These are phyloP conservation scores for Paramecium octaurelia DNA, from an alignment of 73 alveolate genomes.

Conservation along the genomic window DNA sequence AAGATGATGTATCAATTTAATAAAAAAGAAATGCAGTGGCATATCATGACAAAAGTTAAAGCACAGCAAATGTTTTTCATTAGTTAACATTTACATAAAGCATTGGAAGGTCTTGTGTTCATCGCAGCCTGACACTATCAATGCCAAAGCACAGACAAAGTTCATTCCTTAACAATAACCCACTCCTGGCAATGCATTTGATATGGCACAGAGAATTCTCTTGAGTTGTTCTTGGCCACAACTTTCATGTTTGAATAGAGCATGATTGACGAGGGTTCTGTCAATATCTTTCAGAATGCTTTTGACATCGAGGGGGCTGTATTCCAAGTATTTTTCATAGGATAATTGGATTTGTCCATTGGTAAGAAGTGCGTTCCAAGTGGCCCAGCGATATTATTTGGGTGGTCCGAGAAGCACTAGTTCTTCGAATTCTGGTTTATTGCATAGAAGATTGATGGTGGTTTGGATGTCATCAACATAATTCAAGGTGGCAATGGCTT, in stretches of 20 bases:
- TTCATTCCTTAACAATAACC: constrained; percentile 65
- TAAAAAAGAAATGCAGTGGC: constrained; percentile 32
- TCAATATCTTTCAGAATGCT: background rate
- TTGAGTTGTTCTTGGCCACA: background rate
- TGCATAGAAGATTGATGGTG: background rate
- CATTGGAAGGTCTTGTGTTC: constrained; percentile 9
- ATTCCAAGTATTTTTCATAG: background rate
- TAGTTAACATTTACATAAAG: background rate
- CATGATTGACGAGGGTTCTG: background rate
- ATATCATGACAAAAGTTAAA: constrained; percentile 4
- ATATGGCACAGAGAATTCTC: background rate
- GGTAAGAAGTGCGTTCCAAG: background rate
- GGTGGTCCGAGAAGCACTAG: constrained; percentile 39
- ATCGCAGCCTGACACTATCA: constrained; percentile 56
- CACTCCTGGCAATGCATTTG: constrained; percentile 5
- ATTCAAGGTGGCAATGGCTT: background rate
- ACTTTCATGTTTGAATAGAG: background rate
- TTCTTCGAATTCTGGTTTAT: background rate
- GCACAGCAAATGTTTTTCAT: background rate
- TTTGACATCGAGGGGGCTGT: background rate
- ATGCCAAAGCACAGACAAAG: constrained; percentile 41
- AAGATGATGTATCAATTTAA: background rate
- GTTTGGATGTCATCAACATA: background rate
- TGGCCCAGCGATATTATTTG: background rate
- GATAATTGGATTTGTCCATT: background rate